Base-by-base conservation (phyloP, 2,329 filamentous ascomycete species). In the Aspergillus sp. region DNA sequence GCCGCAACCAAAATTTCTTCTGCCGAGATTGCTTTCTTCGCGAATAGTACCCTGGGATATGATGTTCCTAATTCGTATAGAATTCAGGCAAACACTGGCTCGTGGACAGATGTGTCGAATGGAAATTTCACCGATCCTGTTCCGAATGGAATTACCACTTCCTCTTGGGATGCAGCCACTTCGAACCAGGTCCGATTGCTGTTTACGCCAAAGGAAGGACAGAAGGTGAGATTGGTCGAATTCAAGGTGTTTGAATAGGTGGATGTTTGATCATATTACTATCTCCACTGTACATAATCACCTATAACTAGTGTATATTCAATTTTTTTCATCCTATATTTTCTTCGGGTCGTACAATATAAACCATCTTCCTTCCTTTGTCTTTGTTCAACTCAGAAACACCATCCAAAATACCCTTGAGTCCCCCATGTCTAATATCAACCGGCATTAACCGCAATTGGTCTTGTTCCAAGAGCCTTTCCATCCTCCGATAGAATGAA, bases 11-110 rank as follows among this genome's bases (percentile, higher is more conserved):
- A 40, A 29, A 42, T 45, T 1, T 31, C 39, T 0, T 46, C 49
- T 27, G 45, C 49, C 0, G 52, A 55, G 44, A 44, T 55, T 29
- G 49, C 52, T 1, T 55, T 55, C 42, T 49, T 50, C 13, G 45
- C 44, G 7, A 47, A 52, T 33, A 33, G 26, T 3, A 46, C 46
- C 5, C 45, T 47, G 33, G 40, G 39, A 3, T 48, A 50, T 33
- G 52, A 48, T 39, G 47, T 40, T 6, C 52, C 52, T 1, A 26
- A 31, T 5, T 27, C 27, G 10, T 55, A 53, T 40, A 37, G 42
- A 1, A 27, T 55, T 10, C 43, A 54, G 42, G 40, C 39, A 4
- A 42, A 43, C 13, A 38, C 33, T 13, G 52, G 44, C 1, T 30
- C 11, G n/a, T 55, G 52, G 52, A 26, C 31, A 7, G 47, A 48